A percentile compares a stretch with the other conserved stretches of the same genome.
phyloP scores from a whole-genome alignment of 1,284 basidiomycete genomes.

The Cerrena zonata region DNA sequence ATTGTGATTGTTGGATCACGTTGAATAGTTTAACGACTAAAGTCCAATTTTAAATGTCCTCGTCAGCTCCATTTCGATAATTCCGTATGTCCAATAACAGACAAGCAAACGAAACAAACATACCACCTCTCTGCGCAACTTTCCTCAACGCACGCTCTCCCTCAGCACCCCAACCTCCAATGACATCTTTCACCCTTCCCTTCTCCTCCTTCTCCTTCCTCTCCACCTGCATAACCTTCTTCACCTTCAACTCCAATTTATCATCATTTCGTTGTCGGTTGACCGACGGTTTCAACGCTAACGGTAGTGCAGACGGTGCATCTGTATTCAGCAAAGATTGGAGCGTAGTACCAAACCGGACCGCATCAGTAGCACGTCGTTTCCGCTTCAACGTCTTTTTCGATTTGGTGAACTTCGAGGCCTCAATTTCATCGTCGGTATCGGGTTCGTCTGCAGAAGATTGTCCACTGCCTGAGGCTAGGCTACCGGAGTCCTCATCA shows the following conservation, averaged over 20 bases:
- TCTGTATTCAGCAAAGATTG: slow-evolving; percentile 64
- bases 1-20: slow-evolving; percentile 72
- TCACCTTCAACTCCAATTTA: slow-evolving; percentile 65
- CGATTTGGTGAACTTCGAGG: slow-evolving; percentile 53
- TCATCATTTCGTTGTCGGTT: slow-evolving; percentile 63
- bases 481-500: slow-evolving; percentile 23
- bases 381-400: slow-evolving; percentile 76
- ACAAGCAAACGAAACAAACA: slow-evolving; percentile 15
- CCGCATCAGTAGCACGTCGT: slow-evolving; percentile 68
- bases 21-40: slow-evolving; percentile 79
- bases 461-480: slow-evolving; percentile 24
- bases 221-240: slow-evolving; percentile 61
- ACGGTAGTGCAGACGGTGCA: slow-evolving; percentile 57
- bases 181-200: slow-evolving; percentile 66
- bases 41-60: not conserved
- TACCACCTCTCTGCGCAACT: slow-evolving; percentile 78
- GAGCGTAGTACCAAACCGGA: slow-evolving; percentile 66
- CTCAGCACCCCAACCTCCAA: slow-evolving; percentile 79
- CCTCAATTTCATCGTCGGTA: slow-evolving; percentile 60
- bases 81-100: not conserved
- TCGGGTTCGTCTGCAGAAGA: slow-evolving; percentile 37
- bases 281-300: slow-evolving; percentile 72
- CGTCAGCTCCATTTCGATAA: not conserved
- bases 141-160: slow-evolving; percentile 70
- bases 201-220: slow-evolving; percentile 73